Base-by-base conservation (phyloP, 768 basidiomycete genomes). In the Agaricus blazei region DNA sequence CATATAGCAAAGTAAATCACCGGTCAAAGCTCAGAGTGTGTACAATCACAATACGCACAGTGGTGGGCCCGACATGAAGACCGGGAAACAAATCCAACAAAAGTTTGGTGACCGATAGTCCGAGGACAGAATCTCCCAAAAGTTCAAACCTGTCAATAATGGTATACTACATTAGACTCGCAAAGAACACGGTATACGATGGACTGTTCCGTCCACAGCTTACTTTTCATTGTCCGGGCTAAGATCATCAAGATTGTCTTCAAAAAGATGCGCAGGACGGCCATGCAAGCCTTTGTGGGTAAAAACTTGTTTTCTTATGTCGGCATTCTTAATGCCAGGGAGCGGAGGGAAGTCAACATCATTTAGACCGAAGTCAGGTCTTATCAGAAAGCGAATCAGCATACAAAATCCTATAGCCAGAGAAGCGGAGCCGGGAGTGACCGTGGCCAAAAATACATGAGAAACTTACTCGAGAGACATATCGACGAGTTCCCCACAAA, bases 151-250 rank as follows among this genome's bases (percentile, higher is more conserved):
- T 91, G 52, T 37, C 45, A 64, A 29, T 19, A 19, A 19, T 51
- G 34, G 48, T 9, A 27, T 26, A 19, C 48, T 40, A 42, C 42
- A 53, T 52, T 50, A 51, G 42, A 40, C 44, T 53, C 26, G 40
- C 55, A 4, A 34, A 7, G 34, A 11, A 9, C 8, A 7, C 34
- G 7, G 34, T 11, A 34, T 34, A 11, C 34, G 34, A 34, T 34
- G 34, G 34, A 34, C 51, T 28, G 31, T 28, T 56, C 36, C 54
- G 40, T 52, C 55, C 36, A 43, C 51, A 34, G 28, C 75, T 61
- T 52, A 89, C 90, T 81, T 86, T 71, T 92, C 90, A 59, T 92
- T 91, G 64, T 92, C 90, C 5, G 88, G 89, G 49, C 85, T 86
- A 2, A 78, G 84, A 67, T 92, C 89, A 59, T 81, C 74, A 0